Base-by-base conservation (phyloP, 805 yeast genomes). In the Dipodascus albidus region DNA sequence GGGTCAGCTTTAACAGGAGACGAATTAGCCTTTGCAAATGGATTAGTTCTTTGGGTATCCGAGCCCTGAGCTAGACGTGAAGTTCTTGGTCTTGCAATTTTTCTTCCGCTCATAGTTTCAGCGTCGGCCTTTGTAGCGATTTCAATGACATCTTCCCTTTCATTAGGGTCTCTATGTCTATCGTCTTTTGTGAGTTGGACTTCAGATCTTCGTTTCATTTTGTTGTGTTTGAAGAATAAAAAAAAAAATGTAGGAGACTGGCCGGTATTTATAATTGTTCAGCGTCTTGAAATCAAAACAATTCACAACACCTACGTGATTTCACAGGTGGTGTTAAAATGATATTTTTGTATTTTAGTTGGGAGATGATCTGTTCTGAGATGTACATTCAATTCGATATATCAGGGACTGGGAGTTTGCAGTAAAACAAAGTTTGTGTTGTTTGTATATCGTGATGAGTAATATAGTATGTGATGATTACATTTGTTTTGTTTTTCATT, bases 61-160 rank as follows among this genome's bases (percentile, higher is more conserved):
- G 27, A 52, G 19, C 33, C 15, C n/a, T n/a, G 21, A n/a, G 4
- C 44, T 42, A 31, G 54, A 4, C 50, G 51, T 24, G 59, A 51
- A 41, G 59, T 23, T 15, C 63, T 57, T 27, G 64, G 57, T 62
- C 76, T 73, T 23, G 86, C 76, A 54, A 87, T 85, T 70, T 81
- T 84, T 62, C 96, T 74, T 53, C 70, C 75, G 23, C 88, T 78
- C 76, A 88, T 67, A 3, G 79, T 81, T 3, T 74, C 80, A 2
- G 77, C 72, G 1, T 85, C 74, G 0, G 95, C 93, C 49, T 57
- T 64, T n/a, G 60, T 55, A 33, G 74, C 70, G 38, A 64, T 57
- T 3, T 62, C 59, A 49, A 54, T 57, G 3, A 69, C 73, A 3
- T 72, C 78, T 17, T 72, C 75, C 41, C 73, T 70, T 38, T 68